A percentile compares a stretch with the other conserved stretches of the same genome.
phyloP scores from a whole-genome alignment of 352 stramenopile genomes.

The Globisporangium ultimum region DNA sequence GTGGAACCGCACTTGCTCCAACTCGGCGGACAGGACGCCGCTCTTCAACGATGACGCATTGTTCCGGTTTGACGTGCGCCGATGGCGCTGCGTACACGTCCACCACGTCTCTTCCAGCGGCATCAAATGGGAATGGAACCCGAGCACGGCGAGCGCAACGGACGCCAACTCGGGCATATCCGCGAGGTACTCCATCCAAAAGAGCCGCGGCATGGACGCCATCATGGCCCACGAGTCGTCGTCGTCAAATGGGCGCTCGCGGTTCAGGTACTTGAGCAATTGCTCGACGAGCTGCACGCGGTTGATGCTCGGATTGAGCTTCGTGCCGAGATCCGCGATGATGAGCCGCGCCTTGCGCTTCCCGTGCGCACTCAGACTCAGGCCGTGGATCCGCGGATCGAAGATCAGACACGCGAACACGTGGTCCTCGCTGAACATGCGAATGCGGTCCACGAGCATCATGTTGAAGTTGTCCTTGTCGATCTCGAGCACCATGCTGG shows the following conservation, averaged over 20 bases:
- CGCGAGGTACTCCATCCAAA: conserved; percentile 36
- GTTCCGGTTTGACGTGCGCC: background rate
- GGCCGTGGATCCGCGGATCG: conserved; percentile 29
- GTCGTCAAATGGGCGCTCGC: conserved; percentile 37
- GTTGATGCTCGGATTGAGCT: conserved; percentile 16
- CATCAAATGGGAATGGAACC: conserved; percentile 23
- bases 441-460: conserved; percentile 19
- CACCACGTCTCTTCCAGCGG: conserved; percentile 28
- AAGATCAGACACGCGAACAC: conserved; percentile 29
- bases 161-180: conserved; percentile 30
- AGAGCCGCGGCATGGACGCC: conserved; percentile 33
- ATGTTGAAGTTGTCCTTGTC: conserved; percentile 22
- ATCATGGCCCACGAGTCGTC: conserved; percentile 38
- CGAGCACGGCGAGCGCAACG: conserved; percentile 29
- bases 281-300: conserved; percentile 27
- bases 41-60: background rate
- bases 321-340: conserved; percentile 15
- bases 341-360: conserved; percentile 25
- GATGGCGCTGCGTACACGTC: conserved; percentile 7
- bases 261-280: conserved; percentile 33
- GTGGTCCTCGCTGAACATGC: conserved; percentile 17
- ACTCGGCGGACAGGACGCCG: background rate
- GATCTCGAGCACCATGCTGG: conserved; percentile 6
- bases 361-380: conserved; percentile 28
- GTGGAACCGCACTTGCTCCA: conserved; percentile 11